phyloP scores from a whole-genome alignment of 495 filamentous ascomycete genomes.

The Venustampulla echinocandica region DNA sequence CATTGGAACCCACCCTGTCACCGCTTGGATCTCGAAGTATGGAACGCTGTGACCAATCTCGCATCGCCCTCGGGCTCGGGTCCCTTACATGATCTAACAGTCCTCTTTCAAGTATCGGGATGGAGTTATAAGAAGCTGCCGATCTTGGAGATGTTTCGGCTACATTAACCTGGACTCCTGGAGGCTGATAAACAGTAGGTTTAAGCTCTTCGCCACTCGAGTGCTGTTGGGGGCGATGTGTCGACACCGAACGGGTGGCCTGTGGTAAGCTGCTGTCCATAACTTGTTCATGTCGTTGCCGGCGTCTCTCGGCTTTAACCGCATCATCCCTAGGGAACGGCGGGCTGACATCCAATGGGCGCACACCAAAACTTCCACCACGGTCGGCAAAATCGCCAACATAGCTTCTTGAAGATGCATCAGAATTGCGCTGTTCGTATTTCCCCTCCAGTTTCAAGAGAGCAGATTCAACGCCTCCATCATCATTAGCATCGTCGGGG shows the following conservation, averaged over 20 bases:
- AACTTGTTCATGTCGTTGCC: conserved; percentile 39
- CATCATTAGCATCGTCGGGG: conserved; percentile 71
- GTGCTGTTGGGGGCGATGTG: conserved; percentile 13
- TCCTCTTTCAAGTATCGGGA: conserved; percentile 66
- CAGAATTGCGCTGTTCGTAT: conserved; percentile 40
- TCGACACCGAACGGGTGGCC: not conserved
- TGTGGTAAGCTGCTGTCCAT: conserved; percentile 19
- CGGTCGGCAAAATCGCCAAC: not conserved
- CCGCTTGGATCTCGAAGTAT: conserved; percentile 20
- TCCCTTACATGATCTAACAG: conserved; percentile 55
- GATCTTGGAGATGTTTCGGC: conserved; percentile 6
- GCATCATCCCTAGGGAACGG: conserved; percentile 20
- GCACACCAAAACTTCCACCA: conserved; percentile 18
- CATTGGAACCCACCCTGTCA: conserved; percentile 7
- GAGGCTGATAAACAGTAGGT: conserved; percentile 19
- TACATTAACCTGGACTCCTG: conserved; percentile 4
- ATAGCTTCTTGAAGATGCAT: conserved; percentile 11
- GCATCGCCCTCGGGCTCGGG: conserved; percentile 1
- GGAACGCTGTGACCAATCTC: conserved; percentile 21
- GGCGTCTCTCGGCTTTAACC: conserved; percentile 33
- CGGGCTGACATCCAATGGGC: conserved; percentile 10
- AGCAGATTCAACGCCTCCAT: conserved; percentile 89
- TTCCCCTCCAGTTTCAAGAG: conserved; percentile 89
- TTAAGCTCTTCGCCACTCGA: conserved; percentile 14
- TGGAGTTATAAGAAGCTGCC: conserved; percentile 59